Evolutionary conservation across 106 monocot species (phyloP).

Genomic region (Dendrobium huoshanense): DNA sequence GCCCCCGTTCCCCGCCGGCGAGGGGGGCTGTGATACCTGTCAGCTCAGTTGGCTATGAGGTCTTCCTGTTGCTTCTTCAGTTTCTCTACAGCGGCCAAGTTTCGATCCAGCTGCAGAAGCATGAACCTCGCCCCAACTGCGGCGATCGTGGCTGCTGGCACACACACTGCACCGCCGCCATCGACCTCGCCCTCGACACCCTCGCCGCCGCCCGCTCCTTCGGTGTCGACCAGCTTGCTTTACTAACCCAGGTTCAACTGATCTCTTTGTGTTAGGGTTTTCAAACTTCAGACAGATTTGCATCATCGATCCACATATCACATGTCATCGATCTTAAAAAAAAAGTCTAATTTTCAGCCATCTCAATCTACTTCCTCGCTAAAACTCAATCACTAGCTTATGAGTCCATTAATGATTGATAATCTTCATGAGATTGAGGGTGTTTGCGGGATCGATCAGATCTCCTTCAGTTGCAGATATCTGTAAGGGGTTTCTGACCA

Average conservation of each 20-base stretch:
- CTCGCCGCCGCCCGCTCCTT: slow-evolving; percentile 83
- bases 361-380: no score
- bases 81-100: slow-evolving; percentile 83
- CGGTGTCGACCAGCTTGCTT: slow-evolving; percentile 78
- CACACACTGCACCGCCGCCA: slow-evolving; percentile 82
- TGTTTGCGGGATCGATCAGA: no score
- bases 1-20: slow-evolving; percentile 14
- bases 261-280: no score
- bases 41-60: slow-evolving; percentile 85
- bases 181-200: slow-evolving; percentile 89
- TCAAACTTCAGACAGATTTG: no score
- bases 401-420: no score
- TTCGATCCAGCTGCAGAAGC: slow-evolving; percentile 77
- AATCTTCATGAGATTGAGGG: no score
- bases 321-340: background rate
- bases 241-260: slow-evolving; percentile 60
- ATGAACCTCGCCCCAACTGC: slow-evolving; percentile 70
- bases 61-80: slow-evolving; percentile 49
- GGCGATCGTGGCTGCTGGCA: slow-evolving; percentile 83
- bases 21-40: slow-evolving; percentile 47
- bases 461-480: no score
- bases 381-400: no score
- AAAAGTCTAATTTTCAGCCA: no score
- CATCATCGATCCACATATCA: background rate
- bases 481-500: no score